phyloP scores from a whole-genome alignment of 768 basidiomycete species.

The Hypholoma fasciculare region DNA sequence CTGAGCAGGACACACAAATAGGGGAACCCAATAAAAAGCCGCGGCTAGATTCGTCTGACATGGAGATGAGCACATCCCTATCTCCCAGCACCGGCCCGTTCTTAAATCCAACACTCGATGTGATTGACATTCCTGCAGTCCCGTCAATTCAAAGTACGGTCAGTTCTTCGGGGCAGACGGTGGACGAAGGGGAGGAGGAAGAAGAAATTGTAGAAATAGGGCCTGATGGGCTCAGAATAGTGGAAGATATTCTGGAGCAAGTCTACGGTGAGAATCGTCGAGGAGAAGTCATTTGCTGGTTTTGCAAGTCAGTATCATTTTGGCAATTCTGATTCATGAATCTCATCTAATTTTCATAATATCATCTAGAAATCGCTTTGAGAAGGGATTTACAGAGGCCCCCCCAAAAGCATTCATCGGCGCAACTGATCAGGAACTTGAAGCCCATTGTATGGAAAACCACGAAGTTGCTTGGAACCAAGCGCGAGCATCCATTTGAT shows the following conservation, averaged over 20 bases:
- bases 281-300: constrained; percentile 37
- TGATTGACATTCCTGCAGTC: neutral
- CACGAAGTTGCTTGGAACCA: constrained; percentile 53
- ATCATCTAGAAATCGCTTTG: constrained; percentile 29
- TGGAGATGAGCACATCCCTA: neutral
- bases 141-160: neutral
- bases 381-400: constrained; percentile 24
- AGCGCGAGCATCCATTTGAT: constrained; percentile 24
- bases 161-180: constrained; percentile 10
- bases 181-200: constrained; percentile 28
- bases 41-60: neutral
- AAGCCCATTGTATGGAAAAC: constrained; percentile 46
- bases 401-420: constrained; percentile 35
- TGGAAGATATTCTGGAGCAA: constrained; percentile 41
- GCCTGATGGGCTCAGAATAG: constrained; percentile 40
- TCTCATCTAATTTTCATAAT: constrained; percentile 12
- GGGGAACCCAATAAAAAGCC: neutral
- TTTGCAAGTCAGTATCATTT: constrained; percentile 49
- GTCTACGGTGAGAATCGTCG: constrained; percentile 38
- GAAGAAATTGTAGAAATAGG: constrained; percentile 38
- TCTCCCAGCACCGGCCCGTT: neutral
- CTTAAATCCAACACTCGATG: neutral
- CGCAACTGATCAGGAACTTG: constrained; percentile 41
- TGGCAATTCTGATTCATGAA: neutral
- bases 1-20: neutral